These are phyloP conservation scores for Rhodotorula sp. DNA, from an alignment of 1,284 basidiomycete species.

Conservation along the genomic window DNA sequence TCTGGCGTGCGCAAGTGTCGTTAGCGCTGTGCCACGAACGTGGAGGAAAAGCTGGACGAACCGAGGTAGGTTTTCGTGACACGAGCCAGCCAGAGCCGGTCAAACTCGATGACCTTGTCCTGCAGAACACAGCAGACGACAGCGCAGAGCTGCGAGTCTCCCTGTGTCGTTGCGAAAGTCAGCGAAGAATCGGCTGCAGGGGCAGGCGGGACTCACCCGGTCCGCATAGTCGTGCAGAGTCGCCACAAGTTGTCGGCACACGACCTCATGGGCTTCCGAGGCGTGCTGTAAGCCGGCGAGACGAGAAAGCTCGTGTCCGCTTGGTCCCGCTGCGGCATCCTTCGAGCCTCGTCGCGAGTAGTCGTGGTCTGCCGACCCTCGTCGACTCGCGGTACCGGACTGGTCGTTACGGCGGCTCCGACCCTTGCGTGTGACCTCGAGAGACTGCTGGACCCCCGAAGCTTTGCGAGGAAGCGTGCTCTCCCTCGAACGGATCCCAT, in stretches of 20 bases:
- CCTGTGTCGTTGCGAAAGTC: conserved; percentile 7
- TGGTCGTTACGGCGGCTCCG: conserved; percentile 8
- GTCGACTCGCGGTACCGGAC: not conserved
- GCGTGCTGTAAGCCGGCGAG: not conserved
- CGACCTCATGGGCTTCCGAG: conserved; percentile 6
- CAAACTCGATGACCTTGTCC: conserved; percentile 10
- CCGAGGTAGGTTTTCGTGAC: conserved; percentile 38
- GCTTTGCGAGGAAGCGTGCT: not conserved
- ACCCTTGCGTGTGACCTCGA: conserved; percentile 1
- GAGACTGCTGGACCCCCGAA: conserved; percentile 4
- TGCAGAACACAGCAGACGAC: conserved; percentile 23
- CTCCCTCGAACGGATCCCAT: conserved; percentile 13
- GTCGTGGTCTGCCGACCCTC: not conserved
- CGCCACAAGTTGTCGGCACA: conserved; percentile 17
- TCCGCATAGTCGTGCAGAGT: conserved; percentile 34
- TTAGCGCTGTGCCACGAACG: not conserved
- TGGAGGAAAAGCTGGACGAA: not conserved
- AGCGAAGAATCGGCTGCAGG: not conserved
- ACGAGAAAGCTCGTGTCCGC: conserved; percentile 3
- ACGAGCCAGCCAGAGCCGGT: conserved; percentile 25
- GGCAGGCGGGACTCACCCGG: conserved; percentile 1
- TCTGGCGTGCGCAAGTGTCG: conserved; percentile 5
- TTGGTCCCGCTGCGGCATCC: not conserved
- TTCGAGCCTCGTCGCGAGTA: not conserved
- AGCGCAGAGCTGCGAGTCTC: conserved; percentile 36